Conservation (phyloP, 495 filamentous ascomycete species). For the Penicillium lividum region DNA sequence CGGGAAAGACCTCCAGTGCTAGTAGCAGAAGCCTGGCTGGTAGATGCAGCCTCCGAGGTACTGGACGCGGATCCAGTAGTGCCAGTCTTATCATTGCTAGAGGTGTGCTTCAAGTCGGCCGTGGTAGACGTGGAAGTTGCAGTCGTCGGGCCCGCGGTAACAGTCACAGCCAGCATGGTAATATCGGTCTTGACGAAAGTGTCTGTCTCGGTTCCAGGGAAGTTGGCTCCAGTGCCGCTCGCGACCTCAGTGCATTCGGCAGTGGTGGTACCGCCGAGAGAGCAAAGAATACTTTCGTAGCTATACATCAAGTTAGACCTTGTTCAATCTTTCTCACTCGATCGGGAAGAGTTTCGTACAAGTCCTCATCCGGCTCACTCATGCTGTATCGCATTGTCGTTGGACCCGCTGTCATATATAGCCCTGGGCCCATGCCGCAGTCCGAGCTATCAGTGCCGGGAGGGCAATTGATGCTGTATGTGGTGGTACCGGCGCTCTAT, state of each 20-base stretch:
- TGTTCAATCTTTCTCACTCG: not conserved
- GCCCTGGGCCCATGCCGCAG: conserved; percentile 37
- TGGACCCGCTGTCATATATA: conserved; percentile 33
- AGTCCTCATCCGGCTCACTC: conserved; percentile 12
- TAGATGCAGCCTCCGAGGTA: not conserved
- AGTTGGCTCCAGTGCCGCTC: conserved; percentile 30
- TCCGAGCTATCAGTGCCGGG: conserved; percentile 28
- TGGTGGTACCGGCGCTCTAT: conserved; percentile 37
- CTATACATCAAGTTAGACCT: conserved; percentile 15
- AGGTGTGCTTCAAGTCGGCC: not conserved
- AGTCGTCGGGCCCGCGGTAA: conserved; percentile 31
- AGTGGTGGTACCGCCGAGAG: conserved; percentile 36
- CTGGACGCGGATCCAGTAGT: not conserved
- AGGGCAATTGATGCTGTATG: conserved; percentile 43
- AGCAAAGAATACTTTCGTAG: conserved; percentile 32
- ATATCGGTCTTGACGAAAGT: conserved; percentile 19
- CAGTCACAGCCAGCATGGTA: conserved; percentile 32
- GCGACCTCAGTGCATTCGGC: conserved; percentile 36
- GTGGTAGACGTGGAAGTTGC: conserved; percentile 9
- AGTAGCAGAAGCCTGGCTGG: not conserved
- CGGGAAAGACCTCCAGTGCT: conserved; percentile 21
- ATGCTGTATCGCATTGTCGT: conserved; percentile 25
- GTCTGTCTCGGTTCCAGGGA: conserved; percentile 21
- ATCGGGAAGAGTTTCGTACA: not conserved
- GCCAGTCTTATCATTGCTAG: not conserved